Conservation (phyloP, 1,284 basidiomycete genomes). For the Apiotrichum sp. region DNA sequence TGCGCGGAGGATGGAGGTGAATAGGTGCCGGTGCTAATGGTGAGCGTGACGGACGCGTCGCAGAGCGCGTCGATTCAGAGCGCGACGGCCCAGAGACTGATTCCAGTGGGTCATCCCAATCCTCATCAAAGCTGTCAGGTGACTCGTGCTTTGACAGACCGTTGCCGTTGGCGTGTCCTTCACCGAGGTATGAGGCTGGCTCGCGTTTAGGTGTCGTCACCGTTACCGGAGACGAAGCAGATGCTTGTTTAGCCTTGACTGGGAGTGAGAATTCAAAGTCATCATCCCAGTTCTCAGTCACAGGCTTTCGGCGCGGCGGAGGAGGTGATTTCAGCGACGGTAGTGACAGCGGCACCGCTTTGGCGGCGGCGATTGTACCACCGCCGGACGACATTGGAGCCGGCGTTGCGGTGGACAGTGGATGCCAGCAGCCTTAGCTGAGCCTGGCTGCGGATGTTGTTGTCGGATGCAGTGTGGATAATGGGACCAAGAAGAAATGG, state of each 20-base stretch:
- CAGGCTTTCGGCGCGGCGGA: slow-evolving; percentile 1
- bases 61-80: background rate
- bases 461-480: no score
- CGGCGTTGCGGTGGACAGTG: no score
- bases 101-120: slow-evolving; percentile 17
- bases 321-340: background rate
- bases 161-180: slow-evolving; percentile 3
- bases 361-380: slow-evolving; percentile 1
- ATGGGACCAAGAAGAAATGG: no score
- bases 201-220: slow-evolving; percentile 8
- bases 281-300: slow-evolving; percentile 45
- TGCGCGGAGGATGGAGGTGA: slow-evolving; percentile 8
- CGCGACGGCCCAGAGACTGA: slow-evolving; percentile 11
- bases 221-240: background rate
- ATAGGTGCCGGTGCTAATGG: background rate
- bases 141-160: background rate
- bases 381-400: slow-evolving; percentile 4
- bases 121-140: slow-evolving; percentile 17
- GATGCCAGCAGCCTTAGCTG: no score
- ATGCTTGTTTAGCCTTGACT: background rate
- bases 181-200: background rate
- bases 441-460: no score
- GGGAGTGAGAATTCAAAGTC: slow-evolving; percentile 41
- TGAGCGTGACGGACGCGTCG: slow-evolving; percentile 4
- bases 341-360: background rate